phyloP scores from a whole-genome alignment of 805 yeast species.

The Candida ascalaphidarum region DNA sequence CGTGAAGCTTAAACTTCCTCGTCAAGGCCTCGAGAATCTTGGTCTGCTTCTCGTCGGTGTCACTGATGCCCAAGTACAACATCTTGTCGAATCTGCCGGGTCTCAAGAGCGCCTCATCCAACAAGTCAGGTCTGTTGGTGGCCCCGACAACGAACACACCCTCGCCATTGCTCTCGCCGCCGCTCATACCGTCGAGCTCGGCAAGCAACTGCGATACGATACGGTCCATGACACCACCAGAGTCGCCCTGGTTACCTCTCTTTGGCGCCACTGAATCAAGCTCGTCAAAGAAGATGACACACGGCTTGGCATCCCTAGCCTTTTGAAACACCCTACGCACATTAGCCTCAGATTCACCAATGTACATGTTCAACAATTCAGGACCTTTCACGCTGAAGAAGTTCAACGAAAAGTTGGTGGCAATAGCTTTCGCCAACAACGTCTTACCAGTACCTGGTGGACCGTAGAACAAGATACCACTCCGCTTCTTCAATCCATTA shows the following conservation, averaged over 20 bases:
- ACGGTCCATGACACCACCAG: slow-evolving; percentile 99
- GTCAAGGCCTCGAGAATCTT: slow-evolving; percentile 85
- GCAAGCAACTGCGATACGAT: slow-evolving; percentile 93
- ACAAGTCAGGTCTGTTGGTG: slow-evolving; percentile 89
- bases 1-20: slow-evolving; percentile 61
- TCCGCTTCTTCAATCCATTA: slow-evolving; percentile 84
- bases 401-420: slow-evolving; percentile 88
- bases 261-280: slow-evolving; percentile 97
- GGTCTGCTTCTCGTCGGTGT: slow-evolving; percentile 80
- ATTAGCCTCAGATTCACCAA: slow-evolving; percentile 97
- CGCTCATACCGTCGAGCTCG: slow-evolving; percentile 94
- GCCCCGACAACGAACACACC: slow-evolving; percentile 99
- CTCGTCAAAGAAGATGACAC: slow-evolving; percentile 88
- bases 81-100: slow-evolving; percentile 95
- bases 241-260: slow-evolving; percentile 97
- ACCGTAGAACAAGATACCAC: slow-evolving; percentile 92
- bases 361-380: slow-evolving; percentile 92
- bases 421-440: slow-evolving; percentile 91
- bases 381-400: slow-evolving; percentile 98
- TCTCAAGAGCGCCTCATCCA: slow-evolving; percentile 88
- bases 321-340: slow-evolving; percentile 89
- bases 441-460: slow-evolving; percentile 99
- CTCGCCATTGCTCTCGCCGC: slow-evolving; percentile 36
- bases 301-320: slow-evolving; percentile 95
- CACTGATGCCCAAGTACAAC: slow-evolving; percentile 89